A percentile compares a stretch with the other conserved stretches of the same genome.
phyloP scores from a whole-genome alignment of 495 filamentous ascomycete species.

The Penicillium diatomitis region DNA sequence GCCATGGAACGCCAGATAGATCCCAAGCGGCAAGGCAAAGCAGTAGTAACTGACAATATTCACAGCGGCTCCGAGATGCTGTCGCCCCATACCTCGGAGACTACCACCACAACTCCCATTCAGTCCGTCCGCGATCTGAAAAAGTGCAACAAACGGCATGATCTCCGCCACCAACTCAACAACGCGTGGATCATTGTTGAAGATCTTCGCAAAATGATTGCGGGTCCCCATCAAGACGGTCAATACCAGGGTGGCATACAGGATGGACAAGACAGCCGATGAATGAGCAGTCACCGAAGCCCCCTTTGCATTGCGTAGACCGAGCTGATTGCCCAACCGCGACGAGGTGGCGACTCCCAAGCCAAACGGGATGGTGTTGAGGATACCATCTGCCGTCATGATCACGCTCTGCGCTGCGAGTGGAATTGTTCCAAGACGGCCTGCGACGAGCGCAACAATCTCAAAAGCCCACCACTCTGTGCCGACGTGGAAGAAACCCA shows the following conservation, averaged over 20 bases:
- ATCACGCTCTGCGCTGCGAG: slow-evolving; percentile 86
- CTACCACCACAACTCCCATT: slow-evolving; percentile 80
- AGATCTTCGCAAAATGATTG: slow-evolving; percentile 70
- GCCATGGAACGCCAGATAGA: slow-evolving; percentile 81
- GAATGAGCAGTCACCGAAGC: slow-evolving; percentile 69
- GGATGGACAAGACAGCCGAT: slow-evolving; percentile 64
- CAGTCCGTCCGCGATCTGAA: slow-evolving; percentile 86
- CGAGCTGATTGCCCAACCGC: slow-evolving; percentile 76
- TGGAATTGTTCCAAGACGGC: slow-evolving; percentile 71
- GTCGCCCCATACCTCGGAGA: slow-evolving; percentile 76
- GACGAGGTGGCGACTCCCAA: slow-evolving; percentile 77
- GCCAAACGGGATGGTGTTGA: slow-evolving; percentile 90
- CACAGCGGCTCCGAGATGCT: slow-evolving; percentile 82
- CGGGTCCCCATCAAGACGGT: slow-evolving; percentile 63
- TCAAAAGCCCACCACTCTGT: slow-evolving; percentile 97
- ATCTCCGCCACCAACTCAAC: slow-evolving; percentile 72
- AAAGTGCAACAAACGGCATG: slow-evolving; percentile 83
- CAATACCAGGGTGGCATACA: slow-evolving; percentile 62
- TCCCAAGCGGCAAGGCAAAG: slow-evolving; percentile 73
- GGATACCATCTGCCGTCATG: slow-evolving; percentile 88
- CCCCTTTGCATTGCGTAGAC: slow-evolving; percentile 55
- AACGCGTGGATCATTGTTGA: slow-evolving; percentile 70
- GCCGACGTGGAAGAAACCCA: slow-evolving; percentile 83
- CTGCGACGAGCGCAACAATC: slow-evolving; percentile 86
- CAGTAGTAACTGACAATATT: slow-evolving; percentile 86